Percentiles rank a stretch among this genome's conserved stretches.
These are phyloP conservation scores for Kockovaella imperatae DNA, from an alignment of 768 basidiomycete genomes.

Conservation along the genomic window DNA sequence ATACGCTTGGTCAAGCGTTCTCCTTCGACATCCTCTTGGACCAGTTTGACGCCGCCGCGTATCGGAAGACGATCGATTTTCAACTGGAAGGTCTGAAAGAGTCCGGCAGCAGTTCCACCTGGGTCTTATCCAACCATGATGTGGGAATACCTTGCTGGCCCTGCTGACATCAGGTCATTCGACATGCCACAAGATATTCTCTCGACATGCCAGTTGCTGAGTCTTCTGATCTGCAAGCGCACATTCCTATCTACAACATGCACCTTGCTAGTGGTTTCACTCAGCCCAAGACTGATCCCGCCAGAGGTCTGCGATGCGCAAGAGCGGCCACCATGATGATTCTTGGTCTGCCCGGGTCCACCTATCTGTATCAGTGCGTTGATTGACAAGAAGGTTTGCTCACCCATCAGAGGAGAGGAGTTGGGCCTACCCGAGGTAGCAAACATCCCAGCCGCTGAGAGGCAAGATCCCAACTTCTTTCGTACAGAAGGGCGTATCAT, in stretches of 20 bases:
- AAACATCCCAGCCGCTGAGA: neutral
- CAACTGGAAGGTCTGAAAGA: neutral
- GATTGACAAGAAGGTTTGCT: neutral
- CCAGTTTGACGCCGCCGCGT: slow-evolving; percentile 1
- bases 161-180: slow-evolving; percentile 1
- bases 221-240: neutral
- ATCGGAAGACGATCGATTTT: neutral
- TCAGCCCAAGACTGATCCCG: slow-evolving; percentile 7
- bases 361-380: slow-evolving; percentile 9
- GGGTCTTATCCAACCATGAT: slow-evolving; percentile 9
- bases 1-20: slow-evolving; percentile 8
- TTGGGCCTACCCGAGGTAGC: slow-evolving; percentile 7
- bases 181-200: slow-evolving; percentile 8
- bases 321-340: slow-evolving; percentile 3
- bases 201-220: neutral
- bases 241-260: too few relatives aligned
- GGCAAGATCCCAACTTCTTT: slow-evolving; percentile 7
- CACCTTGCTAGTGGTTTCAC: too few relatives aligned
- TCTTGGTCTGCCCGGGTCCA: slow-evolving; percentile 6
- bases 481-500: neutral
- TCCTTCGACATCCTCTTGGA: slow-evolving; percentile 1
- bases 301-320: slow-evolving; percentile 17
- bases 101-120: slow-evolving; percentile 5
- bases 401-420: slow-evolving; percentile 5
- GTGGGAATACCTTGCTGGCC: neutral